Base-by-base conservation (phyloP, 805 yeast species). In the Debaryomyces castellii region DNA sequence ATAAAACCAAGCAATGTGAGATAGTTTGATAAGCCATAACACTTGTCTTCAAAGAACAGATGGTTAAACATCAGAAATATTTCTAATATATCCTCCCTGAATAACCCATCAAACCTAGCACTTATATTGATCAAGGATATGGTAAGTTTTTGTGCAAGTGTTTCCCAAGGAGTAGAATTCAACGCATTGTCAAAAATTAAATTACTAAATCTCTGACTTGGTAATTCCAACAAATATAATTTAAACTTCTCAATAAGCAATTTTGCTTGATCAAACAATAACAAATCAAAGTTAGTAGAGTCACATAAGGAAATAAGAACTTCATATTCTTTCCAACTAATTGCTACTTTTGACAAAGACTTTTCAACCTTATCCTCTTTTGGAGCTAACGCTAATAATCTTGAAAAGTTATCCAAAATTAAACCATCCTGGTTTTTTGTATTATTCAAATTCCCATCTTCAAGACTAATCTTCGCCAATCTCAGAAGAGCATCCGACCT, bases 251-350 rank as follows among this genome's bases (percentile, higher is more conserved):
- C 59, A n/a, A 77, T 55, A 16, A 82, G 56, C 22, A 72, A 46
- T 4, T 62, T 57, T 11, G 79, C 81, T 39, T 75, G 77, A 5
- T 51, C 55, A 1, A 60, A 57, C 20, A 56, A 52, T 28, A 63
- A 64, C 40, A 62, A 47, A 8, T 61, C 55, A 6, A 68, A 64
- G 4, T 47, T 45, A 3, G 74, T 57, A 9, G 73, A 65, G 22
- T 68, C 67, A 48, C 85, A 79, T 22, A 85, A 62, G 0, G 89
- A 86, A 38, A 77, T 52, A 47, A 84, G 65, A 4, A 77, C 74
- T 50, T 84, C 87, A 46, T 72, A 70, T 57, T 82, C 86, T 46
- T 74, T 77, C 33, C 71, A 63, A 1, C 80, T 63, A 48, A 80
- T 68, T 12, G 80, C 77, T 14, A 75, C 72, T 4, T 64, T 47